Conservation (phyloP, 2,329 filamentous ascomycete species). For the Fusarium cicatricum region DNA sequence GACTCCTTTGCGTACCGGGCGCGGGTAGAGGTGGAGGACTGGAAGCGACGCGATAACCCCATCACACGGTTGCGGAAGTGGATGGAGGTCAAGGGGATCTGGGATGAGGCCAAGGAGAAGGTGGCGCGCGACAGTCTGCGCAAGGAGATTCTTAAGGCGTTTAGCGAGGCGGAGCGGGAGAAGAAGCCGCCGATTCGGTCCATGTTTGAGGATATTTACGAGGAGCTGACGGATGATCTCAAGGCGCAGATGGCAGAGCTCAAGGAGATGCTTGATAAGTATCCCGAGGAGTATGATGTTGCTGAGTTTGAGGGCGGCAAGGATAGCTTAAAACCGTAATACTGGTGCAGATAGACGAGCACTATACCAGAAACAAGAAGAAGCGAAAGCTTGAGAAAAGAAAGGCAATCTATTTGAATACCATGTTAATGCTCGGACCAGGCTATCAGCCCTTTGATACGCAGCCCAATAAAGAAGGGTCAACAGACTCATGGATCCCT, state of each 20-base stretch:
- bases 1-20: conserved; percentile 97
- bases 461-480: conserved; percentile 1
- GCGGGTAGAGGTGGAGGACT: conserved; percentile 92
- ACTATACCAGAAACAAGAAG: background rate
- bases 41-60: conserved; percentile 91
- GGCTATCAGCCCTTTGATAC: background rate
- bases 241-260: conserved; percentile 76
- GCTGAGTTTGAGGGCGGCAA: conserved; percentile 77
- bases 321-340: conserved; percentile 61
- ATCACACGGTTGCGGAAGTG: conserved; percentile 88
- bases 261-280: conserved; percentile 79
- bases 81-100: conserved; percentile 83
- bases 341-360: background rate
- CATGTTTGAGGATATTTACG: conserved; percentile 91
- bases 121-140: conserved; percentile 70
- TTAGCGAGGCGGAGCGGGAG: conserved; percentile 82
- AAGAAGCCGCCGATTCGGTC: conserved; percentile 76
- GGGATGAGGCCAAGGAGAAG: conserved; percentile 86
- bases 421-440: conserved; percentile 9
- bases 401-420: background rate
- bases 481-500: background rate
- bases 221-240: conserved; percentile 82
- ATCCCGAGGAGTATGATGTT: conserved; percentile 92
- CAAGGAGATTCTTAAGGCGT: conserved; percentile 83
- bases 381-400: background rate